These are phyloP conservation scores for Yamadazyma jaroonii DNA, from an alignment of 1,139 yeast genomes.

Conservation along the genomic window DNA sequence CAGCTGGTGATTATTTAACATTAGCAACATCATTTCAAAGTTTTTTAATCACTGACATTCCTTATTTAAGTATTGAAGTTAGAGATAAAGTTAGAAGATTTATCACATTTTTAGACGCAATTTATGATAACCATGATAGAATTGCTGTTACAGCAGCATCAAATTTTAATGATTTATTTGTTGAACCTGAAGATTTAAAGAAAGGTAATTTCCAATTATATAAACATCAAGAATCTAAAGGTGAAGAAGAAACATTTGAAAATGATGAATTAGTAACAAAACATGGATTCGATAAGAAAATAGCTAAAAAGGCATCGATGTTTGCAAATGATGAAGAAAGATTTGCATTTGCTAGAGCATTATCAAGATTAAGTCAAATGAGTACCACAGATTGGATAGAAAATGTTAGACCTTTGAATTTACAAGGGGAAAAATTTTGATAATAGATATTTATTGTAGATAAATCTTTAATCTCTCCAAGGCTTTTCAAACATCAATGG, in stretches of 20 bases:
- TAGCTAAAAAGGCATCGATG: conserved; percentile 76
- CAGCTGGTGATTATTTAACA: conserved; percentile 94
- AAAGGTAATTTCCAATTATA: conserved; percentile 53
- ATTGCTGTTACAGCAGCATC: conserved; percentile 88
- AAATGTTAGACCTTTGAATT: conserved; percentile 13
- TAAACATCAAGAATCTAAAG: conserved; percentile 29
- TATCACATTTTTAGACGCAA: conserved; percentile 92
- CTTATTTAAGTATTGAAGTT: conserved; percentile 71
- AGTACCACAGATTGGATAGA: conserved; percentile 91
- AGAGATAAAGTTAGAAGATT: conserved; percentile 87
- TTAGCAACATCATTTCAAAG: conserved; percentile 76
- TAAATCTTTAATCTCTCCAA: not conserved
- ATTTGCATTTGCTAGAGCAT: conserved; percentile 94
- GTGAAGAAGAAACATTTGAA: conserved; percentile 43
- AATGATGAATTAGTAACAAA: conserved; percentile 63
- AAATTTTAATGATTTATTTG: conserved; percentile 79
- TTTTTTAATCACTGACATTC: conserved; percentile 87
- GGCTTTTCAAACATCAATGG: not conserved
- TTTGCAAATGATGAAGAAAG: conserved; percentile 89
- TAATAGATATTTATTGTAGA: not conserved
- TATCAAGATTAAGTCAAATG: conserved; percentile 90
- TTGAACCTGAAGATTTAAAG: conserved; percentile 70
- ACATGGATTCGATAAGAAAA: conserved; percentile 71
- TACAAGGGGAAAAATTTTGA: not conserved
- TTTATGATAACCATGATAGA: conserved; percentile 84